Percentiles rank a stretch among this genome's conserved stretches.
Conservation (phyloP, 2,329 filamentous ascomycete species). For the Scedosporium apiospermum region DNA sequence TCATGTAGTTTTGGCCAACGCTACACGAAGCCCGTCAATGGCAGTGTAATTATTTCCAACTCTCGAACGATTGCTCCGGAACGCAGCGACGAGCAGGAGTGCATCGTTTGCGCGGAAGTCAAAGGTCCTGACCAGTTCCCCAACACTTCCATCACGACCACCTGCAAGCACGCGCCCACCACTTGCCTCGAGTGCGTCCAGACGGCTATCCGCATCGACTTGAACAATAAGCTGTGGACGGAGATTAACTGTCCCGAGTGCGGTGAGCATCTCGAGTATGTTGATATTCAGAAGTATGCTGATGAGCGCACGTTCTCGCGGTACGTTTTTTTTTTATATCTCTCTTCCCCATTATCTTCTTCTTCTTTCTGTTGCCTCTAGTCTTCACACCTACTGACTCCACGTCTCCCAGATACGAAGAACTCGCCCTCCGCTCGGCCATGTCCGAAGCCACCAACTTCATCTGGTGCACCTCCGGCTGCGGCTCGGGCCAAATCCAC, state of each 20-base stretch:
- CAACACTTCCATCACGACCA: constrained; percentile 19
- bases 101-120: constrained; percentile 24
- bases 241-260: constrained; percentile 46
- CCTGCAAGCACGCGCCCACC: constrained; percentile 22
- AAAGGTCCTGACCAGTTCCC: constrained; percentile 22
- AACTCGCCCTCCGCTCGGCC: constrained; percentile 29
- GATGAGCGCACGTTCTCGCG: constrained; percentile 30
- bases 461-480: constrained; percentile 43
- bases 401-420: constrained; percentile 26
- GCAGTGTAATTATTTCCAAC: constrained; percentile 20
- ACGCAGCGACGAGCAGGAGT: constrained; percentile 18
- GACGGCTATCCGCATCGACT: constrained; percentile 22
- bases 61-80: constrained; percentile 16
- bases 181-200: constrained; percentile 26
- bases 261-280: constrained; percentile 27
- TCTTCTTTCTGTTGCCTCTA: neutral
- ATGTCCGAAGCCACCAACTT: constrained; percentile 35
- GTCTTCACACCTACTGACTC: neutral
- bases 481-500: constrained; percentile 43
- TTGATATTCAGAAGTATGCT: constrained; percentile 35
- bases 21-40: constrained; percentile 19
- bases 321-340: too few species aligned
- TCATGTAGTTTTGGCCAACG: constrained; percentile 21
- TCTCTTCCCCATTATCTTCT: too few species aligned
- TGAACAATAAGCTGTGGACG: constrained; percentile 28